Evolutionary conservation across 208 protist genomes (phyloP).

Genomic region (Polymyxa betae): DNA sequence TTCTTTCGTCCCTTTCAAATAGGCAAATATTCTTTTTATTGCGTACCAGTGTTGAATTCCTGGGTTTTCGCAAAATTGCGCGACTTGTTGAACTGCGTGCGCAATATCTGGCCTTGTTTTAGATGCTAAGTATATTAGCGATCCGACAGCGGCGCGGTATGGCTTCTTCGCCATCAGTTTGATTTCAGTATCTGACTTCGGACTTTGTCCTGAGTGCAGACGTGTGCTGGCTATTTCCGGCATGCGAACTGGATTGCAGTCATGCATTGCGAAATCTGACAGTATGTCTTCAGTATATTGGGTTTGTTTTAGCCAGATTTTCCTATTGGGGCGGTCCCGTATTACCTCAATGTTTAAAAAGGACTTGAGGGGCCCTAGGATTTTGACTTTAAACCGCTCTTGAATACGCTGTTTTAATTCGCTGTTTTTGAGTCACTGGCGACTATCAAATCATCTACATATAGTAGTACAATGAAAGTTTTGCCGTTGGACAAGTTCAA

Average conservation of each 20-base stretch:
- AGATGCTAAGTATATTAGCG: neutral
- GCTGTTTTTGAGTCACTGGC: too few species aligned
- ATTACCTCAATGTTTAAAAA: too few species aligned
- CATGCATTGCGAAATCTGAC: neutral
- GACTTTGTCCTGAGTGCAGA: neutral
- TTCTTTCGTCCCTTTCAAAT: too few species aligned
- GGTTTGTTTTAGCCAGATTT: neutral
- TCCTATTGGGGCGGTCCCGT: too few species aligned
- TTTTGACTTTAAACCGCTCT: too few species aligned
- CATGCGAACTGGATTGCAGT: neutral
- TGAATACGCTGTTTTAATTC: too few species aligned
- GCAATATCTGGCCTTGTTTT: neutral
- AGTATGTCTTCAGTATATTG: neutral
- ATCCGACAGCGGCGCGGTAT: neutral
- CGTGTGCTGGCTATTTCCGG: neutral
- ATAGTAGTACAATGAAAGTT: neutral
- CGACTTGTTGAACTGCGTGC: neutral
- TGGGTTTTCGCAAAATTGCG: neutral
- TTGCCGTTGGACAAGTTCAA: neutral
- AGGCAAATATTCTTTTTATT: neutral
- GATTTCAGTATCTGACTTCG: neutral
- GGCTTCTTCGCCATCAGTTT: neutral
- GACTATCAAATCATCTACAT: neutral
- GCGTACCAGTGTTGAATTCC: neutral
- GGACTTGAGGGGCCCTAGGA: too few species aligned